These are phyloP conservation scores for Bipolaris zeicola DNA, from an alignment of 2,329 filamentous ascomycete genomes.

Conservation along the genomic window DNA sequence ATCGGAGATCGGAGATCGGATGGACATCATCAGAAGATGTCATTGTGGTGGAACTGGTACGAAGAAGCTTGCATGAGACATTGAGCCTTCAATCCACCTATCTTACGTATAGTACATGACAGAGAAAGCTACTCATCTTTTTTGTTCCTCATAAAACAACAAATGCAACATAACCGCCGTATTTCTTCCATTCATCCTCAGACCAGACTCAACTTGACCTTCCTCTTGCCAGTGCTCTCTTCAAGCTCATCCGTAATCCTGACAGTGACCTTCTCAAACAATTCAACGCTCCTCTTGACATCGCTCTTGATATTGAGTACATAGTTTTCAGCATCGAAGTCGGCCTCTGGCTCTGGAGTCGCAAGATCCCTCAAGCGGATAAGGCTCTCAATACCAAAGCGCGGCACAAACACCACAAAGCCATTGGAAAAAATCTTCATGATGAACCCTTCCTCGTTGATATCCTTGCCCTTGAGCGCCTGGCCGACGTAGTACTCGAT, in stretches of 20 bases:
- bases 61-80: background rate
- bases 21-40: background rate
- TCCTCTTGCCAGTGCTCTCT: conserved; percentile 93
- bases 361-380: conserved; percentile 85
- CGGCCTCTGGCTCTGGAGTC: conserved; percentile 74
- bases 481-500: conserved; percentile 99
- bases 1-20: background rate
- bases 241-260: conserved; percentile 92
- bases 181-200: conserved; percentile 24
- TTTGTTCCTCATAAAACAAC: background rate
- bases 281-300: conserved; percentile 68
- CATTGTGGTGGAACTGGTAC: background rate
- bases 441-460: conserved; percentile 90
- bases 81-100: background rate
- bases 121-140: background rate
- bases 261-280: conserved; percentile 92
- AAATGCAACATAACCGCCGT: background rate
- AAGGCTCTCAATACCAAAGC: conserved; percentile 92
- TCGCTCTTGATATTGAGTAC: conserved; percentile 66
- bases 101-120: background rate
- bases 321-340: conserved; percentile 87
- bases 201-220: conserved; percentile 71
- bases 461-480: conserved; percentile 76
- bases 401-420: conserved; percentile 92
- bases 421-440: conserved; percentile 98